These are phyloP conservation scores for Trichothecium roseum DNA, from an alignment of 2,329 filamentous ascomycete genomes.

Conservation along the genomic window DNA sequence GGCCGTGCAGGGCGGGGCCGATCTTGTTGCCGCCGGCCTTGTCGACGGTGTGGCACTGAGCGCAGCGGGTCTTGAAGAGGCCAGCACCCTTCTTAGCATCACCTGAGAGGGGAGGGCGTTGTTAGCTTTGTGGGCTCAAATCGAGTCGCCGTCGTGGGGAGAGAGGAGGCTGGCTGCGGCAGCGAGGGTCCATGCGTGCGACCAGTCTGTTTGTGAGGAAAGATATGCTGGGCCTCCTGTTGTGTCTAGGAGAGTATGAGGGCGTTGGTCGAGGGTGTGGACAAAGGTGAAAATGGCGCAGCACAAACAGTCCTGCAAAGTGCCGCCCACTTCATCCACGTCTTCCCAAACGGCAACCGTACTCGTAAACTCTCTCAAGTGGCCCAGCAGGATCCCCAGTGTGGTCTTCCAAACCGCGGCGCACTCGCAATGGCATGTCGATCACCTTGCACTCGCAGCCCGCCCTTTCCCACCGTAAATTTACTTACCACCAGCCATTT, in stretches of 20 bases:
- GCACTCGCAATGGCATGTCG: conserved; percentile 11
- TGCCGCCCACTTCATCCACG: too few relatives aligned
- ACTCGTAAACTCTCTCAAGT: not conserved
- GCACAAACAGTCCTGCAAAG: conserved; percentile 10
- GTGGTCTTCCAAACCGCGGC: conserved; percentile 3
- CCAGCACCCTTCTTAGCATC: conserved; percentile 93
- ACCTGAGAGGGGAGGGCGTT: conserved; percentile 41
- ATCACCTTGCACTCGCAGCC: not conserved
- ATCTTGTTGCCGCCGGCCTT: conserved; percentile 91
- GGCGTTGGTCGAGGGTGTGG: not conserved
- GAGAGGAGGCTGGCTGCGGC: too few relatives aligned
- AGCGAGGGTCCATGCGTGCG: too few relatives aligned
- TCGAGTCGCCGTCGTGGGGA: not conserved
- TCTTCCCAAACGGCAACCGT: conserved; percentile 1
- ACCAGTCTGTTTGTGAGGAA: conserved; percentile 4
- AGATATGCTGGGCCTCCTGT: conserved; percentile 6
- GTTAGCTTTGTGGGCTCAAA: conserved; percentile 1
- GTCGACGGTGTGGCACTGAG: conserved; percentile 96
- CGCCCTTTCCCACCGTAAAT: conserved; percentile 1
- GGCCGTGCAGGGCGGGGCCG: conserved; percentile 91
- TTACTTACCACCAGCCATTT: conserved; percentile 36
- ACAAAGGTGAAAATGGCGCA: conserved; percentile 23
- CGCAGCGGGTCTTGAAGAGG: conserved; percentile 99
- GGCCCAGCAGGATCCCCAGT: not conserved
- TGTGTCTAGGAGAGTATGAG: not conserved